These are phyloP conservation scores for Colletotrichum aenigma DNA, from an alignment of 2,329 filamentous ascomycete species.

Conservation along the genomic window DNA sequence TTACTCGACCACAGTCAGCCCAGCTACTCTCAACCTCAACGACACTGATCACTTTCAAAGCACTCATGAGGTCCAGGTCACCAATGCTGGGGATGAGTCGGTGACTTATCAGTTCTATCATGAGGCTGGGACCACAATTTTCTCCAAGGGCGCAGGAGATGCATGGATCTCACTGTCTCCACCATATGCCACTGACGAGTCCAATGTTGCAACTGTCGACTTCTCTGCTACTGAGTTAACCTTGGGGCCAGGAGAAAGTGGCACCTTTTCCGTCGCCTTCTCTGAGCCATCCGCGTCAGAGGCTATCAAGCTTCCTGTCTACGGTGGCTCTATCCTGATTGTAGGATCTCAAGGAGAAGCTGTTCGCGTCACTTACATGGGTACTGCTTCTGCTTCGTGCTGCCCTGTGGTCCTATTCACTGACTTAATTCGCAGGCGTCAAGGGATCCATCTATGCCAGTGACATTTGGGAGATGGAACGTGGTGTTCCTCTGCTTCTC, in stretches of 20 bases:
- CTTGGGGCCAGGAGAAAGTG: neutral
- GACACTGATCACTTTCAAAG: constrained; percentile 44
- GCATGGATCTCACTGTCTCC: neutral
- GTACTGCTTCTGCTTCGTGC: neutral
- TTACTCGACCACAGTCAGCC: constrained; percentile 39
- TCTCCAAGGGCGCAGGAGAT: neutral
- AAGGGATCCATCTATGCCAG: constrained; percentile 15
- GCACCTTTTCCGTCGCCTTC: neutral
- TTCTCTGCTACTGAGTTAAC: neutral
- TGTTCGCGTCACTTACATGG: constrained; percentile 5
- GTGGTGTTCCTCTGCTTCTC: constrained; percentile 19
- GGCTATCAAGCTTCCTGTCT: neutral
- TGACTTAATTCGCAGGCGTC: neutral
- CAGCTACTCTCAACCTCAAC: constrained; percentile 42
- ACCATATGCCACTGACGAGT: neutral
- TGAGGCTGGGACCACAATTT: neutral
- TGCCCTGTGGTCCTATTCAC: neutral
- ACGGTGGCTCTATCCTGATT: neutral
- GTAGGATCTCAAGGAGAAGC: constrained; percentile 1
- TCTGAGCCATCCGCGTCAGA: neutral
- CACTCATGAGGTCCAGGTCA: constrained; percentile 29
- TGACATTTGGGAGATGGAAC: constrained; percentile 23
- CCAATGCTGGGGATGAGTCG: constrained; percentile 36
- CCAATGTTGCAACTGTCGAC: neutral
- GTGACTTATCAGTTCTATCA: constrained; percentile 34